phyloP scores from a whole-genome alignment of 2,329 filamentous ascomycete genomes.

The Ophiostoma himal-ulmi region DNA sequence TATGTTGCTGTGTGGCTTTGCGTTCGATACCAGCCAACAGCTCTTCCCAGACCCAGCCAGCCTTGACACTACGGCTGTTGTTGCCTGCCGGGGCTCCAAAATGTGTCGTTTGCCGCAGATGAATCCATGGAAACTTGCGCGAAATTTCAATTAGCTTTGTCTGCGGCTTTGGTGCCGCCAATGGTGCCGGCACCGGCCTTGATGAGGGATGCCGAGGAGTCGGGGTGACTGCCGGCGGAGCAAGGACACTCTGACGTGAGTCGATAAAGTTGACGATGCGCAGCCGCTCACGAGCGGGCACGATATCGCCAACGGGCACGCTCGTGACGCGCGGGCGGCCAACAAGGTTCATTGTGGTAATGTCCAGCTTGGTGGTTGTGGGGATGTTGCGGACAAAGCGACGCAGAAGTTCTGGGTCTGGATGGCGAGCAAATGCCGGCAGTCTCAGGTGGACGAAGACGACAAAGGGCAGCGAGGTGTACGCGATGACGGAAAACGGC shows the following conservation, averaged over 20 bases:
- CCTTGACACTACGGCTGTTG: constrained; percentile 27
- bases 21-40: constrained; percentile 30
- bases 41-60: constrained; percentile 37
- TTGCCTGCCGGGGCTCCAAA: constrained; percentile 32
- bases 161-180: constrained; percentile 8
- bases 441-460: constrained; percentile 65
- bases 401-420: constrained; percentile 44
- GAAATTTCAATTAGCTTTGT: not conserved
- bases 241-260: not conserved
- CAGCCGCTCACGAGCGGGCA: constrained; percentile 30
- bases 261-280: constrained; percentile 37
- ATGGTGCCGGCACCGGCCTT: constrained; percentile 27
- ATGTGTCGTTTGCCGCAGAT: constrained; percentile 29
- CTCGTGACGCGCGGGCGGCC: constrained; percentile 45
- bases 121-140: constrained; percentile 35
- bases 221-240: constrained; percentile 28
- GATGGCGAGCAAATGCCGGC: constrained; percentile 56
- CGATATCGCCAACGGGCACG: constrained; percentile 35
- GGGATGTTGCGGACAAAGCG: constrained; percentile 47
- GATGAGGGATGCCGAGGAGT: constrained; percentile 5
- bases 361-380: constrained; percentile 42
- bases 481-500: constrained; percentile 59
- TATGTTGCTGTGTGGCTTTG: constrained; percentile 13
- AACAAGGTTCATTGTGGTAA: constrained; percentile 52
- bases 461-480: constrained; percentile 64